Evolutionary conservation across 768 basidiomycete genomes (phyloP).

Genomic region (Boletus tylopilopsis): DNA sequence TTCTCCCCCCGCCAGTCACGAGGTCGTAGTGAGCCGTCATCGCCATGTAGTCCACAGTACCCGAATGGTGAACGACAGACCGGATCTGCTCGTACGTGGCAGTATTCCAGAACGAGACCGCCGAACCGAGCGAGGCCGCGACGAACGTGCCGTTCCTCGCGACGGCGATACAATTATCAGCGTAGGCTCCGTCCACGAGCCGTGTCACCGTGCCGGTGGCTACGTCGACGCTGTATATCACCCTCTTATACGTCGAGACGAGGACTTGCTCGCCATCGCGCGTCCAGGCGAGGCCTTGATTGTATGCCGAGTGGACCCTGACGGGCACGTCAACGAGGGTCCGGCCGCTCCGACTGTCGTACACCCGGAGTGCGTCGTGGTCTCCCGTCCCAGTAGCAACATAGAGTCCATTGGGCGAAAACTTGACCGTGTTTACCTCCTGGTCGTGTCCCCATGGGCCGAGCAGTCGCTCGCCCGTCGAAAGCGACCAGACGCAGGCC

Average conservation of each 20-base stretch:
- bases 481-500: background rate
- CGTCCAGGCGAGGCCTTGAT: background rate
- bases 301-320: background rate
- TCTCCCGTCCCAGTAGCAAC: no score
- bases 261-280: background rate
- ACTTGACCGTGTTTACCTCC: background rate
- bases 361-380: no score
- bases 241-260: background rate
- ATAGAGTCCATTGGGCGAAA: constrained; percentile 3
- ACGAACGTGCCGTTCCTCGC: background rate
- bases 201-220: background rate
- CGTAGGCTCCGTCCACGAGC: background rate
- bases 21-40: background rate
- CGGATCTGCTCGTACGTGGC: background rate
- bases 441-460: background rate
- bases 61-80: background rate
- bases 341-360: no score
- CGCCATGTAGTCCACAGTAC: background rate
- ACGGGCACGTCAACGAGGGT: no score
- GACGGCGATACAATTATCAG: background rate
- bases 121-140: background rate
- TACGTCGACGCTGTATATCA: background rate
- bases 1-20: background rate
- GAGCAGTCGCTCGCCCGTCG: background rate
- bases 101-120: background rate